These are phyloP conservation scores for Arabidopsis hybrid DNA, from an alignment of 441 rosid species.

Conservation along the genomic window DNA sequence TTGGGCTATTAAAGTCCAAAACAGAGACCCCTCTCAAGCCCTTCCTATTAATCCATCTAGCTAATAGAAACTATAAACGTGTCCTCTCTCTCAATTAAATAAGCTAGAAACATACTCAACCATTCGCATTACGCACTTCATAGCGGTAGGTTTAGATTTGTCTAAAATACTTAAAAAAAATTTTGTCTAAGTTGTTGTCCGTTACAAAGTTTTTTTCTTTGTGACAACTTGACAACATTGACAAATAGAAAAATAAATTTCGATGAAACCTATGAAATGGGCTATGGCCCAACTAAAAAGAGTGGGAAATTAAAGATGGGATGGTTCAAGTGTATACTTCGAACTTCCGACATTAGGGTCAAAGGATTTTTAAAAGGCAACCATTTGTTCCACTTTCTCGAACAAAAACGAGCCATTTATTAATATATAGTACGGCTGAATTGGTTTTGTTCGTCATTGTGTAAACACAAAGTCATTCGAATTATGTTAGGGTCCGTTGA, in stretches of 20 bases:
- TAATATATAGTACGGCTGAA: too few relatives aligned
- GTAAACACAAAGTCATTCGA: background rate
- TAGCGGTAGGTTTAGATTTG: background rate
- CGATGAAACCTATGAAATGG: background rate
- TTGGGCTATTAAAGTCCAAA: conserved; percentile 40
- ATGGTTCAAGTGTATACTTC: background rate
- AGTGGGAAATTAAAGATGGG: background rate
- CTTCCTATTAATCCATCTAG: conserved; percentile 1
- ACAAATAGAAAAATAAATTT: background rate
- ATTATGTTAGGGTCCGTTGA: background rate
- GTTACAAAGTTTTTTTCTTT: background rate
- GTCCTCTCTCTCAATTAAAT: background rate
- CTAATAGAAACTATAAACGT: conserved; percentile 14
- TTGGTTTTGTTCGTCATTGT: too few relatives aligned
- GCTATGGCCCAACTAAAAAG: background rate
- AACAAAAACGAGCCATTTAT: too few relatives aligned
- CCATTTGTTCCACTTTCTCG: too few relatives aligned
- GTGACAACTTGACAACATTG: background rate
- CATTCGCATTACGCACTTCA: background rate
- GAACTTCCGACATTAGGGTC: too few relatives aligned
- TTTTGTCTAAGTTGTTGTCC: background rate
- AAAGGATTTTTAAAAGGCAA: too few relatives aligned
- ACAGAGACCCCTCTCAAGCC: conserved; percentile 11
- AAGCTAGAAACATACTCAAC: background rate
- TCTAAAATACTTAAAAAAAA: background rate